These are phyloP conservation scores for Raffaelea albimanens DNA, from an alignment of 2,329 filamentous ascomycete genomes.

Conservation along the genomic window DNA sequence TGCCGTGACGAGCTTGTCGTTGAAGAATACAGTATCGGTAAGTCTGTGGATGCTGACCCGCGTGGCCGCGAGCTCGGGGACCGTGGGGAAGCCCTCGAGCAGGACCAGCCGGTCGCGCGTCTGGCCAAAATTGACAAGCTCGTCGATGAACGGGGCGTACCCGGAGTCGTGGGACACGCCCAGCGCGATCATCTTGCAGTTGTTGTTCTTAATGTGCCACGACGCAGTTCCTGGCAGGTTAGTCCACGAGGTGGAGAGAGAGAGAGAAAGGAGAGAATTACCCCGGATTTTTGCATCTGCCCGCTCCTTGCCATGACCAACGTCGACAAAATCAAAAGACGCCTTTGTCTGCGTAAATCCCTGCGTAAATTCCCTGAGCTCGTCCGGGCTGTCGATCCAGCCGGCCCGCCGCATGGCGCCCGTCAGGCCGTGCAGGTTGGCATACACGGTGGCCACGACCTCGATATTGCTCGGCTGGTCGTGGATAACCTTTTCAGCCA, in stretches of 20 bases:
- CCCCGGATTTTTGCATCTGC: constrained; percentile 52
- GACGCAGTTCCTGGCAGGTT: constrained; percentile 42
- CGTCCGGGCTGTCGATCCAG: constrained; percentile 29
- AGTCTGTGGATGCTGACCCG: constrained; percentile 37
- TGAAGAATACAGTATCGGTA: constrained; percentile 39
- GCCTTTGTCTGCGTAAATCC: constrained; percentile 52
- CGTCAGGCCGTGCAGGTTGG: constrained; percentile 41
- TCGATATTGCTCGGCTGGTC: constrained; percentile 42
- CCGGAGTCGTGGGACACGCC: constrained; percentile 53
- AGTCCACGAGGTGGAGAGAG: no score
- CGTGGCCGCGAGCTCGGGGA: constrained; percentile 38
- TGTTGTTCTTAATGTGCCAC: constrained; percentile 50
- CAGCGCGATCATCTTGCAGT: constrained; percentile 52
- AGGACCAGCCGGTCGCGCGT: constrained; percentile 37
- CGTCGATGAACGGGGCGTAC: constrained; percentile 50
- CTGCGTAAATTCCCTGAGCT: constrained; percentile 45
- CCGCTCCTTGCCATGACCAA: constrained; percentile 49
- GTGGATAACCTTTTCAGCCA: constrained; percentile 21
- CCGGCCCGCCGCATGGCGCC: constrained; percentile 40
- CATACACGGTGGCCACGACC: constrained; percentile 46
- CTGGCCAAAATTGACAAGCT: constrained; percentile 36
- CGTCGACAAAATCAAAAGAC: constrained; percentile 55
- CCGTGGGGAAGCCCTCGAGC: constrained; percentile 42
- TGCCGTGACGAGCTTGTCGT: constrained; percentile 40
- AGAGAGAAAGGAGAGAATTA: no score